Evolutionary conservation across 169 alveolate genomes (phyloP), one percentile per base, ranked within the genome.

Genomic region (Plasmodium ovale): DNA sequence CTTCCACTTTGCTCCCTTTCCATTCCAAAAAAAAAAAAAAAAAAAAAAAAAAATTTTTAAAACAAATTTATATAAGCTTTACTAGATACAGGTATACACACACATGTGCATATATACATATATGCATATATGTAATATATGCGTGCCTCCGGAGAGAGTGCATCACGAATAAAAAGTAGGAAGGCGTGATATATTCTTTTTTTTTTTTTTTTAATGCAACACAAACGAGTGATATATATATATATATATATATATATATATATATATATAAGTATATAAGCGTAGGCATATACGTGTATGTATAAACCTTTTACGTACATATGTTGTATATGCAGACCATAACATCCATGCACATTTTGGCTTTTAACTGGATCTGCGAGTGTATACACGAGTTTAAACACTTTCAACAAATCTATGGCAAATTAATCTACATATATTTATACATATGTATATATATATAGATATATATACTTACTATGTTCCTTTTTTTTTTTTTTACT

Each of bases 21-120:
- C n/a, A n/a, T n/a, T n/a, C n/a, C n/a, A 60, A 23, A 25, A 60
- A 6, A 10, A 19, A 60, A 7, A 19, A 60, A 64, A 64, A 64
- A 29, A 31, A 35, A 65, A 65, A 65, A 65, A 65, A 65, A 65
- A 65, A 65, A 35, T 21, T 37, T 25, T 65, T 1, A 10, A 65
- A 10, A 70, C 49, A 49, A 31, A 12, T 56, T 69, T 70, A 44
- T 35, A 70, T 70, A 70, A 70, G 65, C 29, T 44, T 70, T 70
- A 44, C 65, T 70, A 70, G 65, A 70, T 70, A 70, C 3, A 69
- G n/a, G 27, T 53, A 54, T 14, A 54, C 21, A 21, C 21, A 14
- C 21, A 12, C 21, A 54, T 39, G 5, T 39, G 9, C 9, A 6
- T 39, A 39, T 39, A 6, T 39, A 39, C 9, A 6, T 39, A 39